Percentiles rank a stretch among this genome's conserved stretches.
Conservation (phyloP, 495 filamentous ascomycete genomes). For the Amphirosellinia nigrospora region DNA sequence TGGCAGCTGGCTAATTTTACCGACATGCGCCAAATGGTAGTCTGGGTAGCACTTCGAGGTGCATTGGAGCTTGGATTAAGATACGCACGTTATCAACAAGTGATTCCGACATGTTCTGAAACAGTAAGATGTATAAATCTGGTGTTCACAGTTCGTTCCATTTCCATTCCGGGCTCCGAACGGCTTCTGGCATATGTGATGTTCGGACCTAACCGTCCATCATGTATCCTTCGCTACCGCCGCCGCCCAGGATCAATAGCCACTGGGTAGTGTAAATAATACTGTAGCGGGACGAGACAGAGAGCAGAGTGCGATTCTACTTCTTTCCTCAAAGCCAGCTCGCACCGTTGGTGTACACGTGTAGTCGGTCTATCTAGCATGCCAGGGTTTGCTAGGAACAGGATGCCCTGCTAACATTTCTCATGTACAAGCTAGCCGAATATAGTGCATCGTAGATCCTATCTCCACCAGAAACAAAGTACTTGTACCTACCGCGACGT, state of each 20-base stretch:
- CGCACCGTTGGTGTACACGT: background rate
- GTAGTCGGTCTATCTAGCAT: background rate
- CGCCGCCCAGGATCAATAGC: background rate
- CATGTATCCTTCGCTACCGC: background rate
- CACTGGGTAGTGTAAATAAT: background rate
- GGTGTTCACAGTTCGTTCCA: background rate
- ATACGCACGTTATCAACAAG: background rate
- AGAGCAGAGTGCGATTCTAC: background rate
- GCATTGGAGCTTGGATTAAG: background rate
- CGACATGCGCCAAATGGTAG: background rate
- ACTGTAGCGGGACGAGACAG: background rate
- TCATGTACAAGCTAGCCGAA: conserved; percentile 1
- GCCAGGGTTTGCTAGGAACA: background rate
- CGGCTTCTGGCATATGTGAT: background rate
- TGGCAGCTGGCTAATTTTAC: conserved; percentile 10
- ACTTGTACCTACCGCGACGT: background rate
- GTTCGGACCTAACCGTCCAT: background rate
- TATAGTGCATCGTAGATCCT: conserved; percentile 9
- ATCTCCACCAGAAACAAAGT: background rate
- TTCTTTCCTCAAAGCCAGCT: background rate
- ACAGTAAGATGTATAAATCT: conserved; percentile 6
- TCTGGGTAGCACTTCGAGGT: conserved; percentile 4
- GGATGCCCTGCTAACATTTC: conserved; percentile 4
- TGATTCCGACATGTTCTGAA: conserved; percentile 15
- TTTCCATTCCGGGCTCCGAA: conserved; percentile 13